A percentile compares a stretch with the other conserved stretches of the same genome.
These are phyloP conservation scores for Chrysanthemum seticuspe DNA, from an alignment of 129 eudicot species.

Conservation along the genomic window DNA sequence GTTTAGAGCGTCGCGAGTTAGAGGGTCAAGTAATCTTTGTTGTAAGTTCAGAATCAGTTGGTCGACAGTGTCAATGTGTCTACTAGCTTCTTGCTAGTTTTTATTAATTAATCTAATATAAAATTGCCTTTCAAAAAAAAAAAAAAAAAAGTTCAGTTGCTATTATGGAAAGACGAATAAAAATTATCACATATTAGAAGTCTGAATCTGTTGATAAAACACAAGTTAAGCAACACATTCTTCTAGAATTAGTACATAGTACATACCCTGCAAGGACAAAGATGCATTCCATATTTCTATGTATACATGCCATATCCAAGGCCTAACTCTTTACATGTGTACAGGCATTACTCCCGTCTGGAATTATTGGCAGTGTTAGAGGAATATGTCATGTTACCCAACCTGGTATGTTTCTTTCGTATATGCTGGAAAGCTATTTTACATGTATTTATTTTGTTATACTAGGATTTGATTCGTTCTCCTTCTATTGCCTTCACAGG, in stretches of 20 bases:
- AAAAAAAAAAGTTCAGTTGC: too few relatives aligned
- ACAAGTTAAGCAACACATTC: too few relatives aligned
- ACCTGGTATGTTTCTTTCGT: constrained; percentile 38
- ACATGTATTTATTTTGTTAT: background rate
- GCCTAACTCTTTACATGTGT: constrained; percentile 8
- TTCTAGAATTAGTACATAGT: background rate
- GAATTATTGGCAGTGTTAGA: constrained; percentile 32
- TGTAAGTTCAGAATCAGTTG: too few relatives aligned
- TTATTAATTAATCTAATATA: too few relatives aligned
- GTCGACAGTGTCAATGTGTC: too few relatives aligned
- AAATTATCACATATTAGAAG: too few relatives aligned
- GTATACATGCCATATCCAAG: constrained; percentile 3
- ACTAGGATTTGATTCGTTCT: background rate
- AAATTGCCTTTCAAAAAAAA: too few relatives aligned
- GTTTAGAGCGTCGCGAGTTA: too few relatives aligned
- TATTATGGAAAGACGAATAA: too few relatives aligned
- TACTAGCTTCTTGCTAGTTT: too few relatives aligned
- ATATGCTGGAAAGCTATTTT: constrained; percentile 2
- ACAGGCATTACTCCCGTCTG: constrained; percentile 35
- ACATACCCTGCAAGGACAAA: background rate
- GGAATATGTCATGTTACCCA: constrained; percentile 36
- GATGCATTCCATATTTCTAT: background rate
- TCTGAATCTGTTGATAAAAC: too few relatives aligned
- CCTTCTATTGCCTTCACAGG: constrained; percentile 36
- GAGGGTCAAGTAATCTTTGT: too few relatives aligned